phyloP scores from a whole-genome alignment of 2,329 filamentous ascomycete genomes.

The Fusarium sulawesiense region DNA sequence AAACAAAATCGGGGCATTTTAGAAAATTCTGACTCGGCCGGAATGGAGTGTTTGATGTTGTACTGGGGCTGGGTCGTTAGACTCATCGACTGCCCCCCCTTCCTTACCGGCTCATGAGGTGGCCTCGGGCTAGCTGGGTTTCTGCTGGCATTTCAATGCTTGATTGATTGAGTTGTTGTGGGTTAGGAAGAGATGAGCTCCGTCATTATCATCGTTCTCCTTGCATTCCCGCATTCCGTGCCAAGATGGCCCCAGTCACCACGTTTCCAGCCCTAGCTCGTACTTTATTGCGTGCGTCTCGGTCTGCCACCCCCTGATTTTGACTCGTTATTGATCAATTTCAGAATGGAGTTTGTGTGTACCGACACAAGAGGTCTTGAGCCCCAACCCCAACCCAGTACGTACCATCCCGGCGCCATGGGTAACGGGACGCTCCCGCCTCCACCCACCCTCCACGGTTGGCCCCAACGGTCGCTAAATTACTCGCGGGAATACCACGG shows the following conservation, averaged over 20 bases:
- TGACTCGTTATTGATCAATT: conserved; percentile 9
- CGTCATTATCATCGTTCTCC: conserved; percentile 36
- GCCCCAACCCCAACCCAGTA: conserved; percentile 36
- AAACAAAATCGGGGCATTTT: conserved; percentile 37
- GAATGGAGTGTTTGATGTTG: conserved; percentile 33
- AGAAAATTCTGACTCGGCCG: conserved; percentile 37
- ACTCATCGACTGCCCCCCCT: conserved; percentile 24
- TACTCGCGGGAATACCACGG: conserved; percentile 24
- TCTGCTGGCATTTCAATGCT: conserved; percentile 25
- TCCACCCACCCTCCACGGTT: conserved; percentile 20
- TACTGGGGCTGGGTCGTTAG: conserved; percentile 22
- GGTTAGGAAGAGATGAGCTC: conserved; percentile 33
- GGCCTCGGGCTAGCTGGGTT: conserved; percentile 30
- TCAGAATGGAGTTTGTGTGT: conserved; percentile 27
- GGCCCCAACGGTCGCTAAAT: conserved; percentile 32
- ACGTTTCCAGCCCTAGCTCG: conserved; percentile 40
- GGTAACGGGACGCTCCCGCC: conserved; percentile 25
- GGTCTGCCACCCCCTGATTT: conserved; percentile 20
- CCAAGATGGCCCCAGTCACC: conserved; percentile 36
- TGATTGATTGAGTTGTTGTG: conserved; percentile 28
- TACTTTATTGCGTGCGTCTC: conserved; percentile 28
- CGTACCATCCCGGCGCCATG: conserved; percentile 25
- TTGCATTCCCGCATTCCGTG: conserved; percentile 41
- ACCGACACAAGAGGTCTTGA: conserved; percentile 33
- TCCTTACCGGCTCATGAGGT: conserved; percentile 27